Evolutionary conservation across 2,329 filamentous ascomycete genomes (phyloP).

Genomic region (Ascochyta rabiei): DNA sequence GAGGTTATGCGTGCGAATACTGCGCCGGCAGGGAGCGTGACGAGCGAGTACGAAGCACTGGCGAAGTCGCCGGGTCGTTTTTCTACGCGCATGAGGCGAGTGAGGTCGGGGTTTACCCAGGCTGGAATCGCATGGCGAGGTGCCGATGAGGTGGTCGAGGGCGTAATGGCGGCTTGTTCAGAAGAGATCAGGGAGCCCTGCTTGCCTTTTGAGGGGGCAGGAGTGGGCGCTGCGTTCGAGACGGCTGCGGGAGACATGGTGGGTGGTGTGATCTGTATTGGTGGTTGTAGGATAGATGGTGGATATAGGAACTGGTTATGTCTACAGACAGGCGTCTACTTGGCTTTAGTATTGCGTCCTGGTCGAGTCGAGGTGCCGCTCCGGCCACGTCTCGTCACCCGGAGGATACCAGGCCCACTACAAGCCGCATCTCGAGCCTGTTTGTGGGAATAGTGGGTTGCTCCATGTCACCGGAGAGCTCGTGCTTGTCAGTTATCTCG

Average conservation of each 20-base stretch:
- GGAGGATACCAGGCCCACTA: slow-evolving; percentile 12
- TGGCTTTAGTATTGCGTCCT: slow-evolving; percentile 21
- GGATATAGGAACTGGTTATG: background rate
- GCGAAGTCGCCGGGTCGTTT: slow-evolving; percentile 49
- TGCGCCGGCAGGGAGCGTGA: slow-evolving; percentile 58
- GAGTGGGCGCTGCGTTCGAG: slow-evolving; percentile 17
- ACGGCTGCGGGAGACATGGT: slow-evolving; percentile 42
- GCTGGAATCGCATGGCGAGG: slow-evolving; percentile 31
- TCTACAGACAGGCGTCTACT: background rate
- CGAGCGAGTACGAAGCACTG: slow-evolving; percentile 55
- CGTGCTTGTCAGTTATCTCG: background rate
- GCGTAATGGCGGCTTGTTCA: slow-evolving; percentile 19
- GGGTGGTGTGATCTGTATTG: background rate
- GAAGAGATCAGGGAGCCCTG: slow-evolving; percentile 18
- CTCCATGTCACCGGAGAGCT: slow-evolving; percentile 11
- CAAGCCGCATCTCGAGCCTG: slow-evolving; percentile 14
- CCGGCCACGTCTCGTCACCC: slow-evolving; percentile 12
- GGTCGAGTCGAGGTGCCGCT: background rate
- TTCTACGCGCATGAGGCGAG: slow-evolving; percentile 47
- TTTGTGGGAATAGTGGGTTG: slow-evolving; percentile 10
- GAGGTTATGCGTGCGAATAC: slow-evolving; percentile 58
- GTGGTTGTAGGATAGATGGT: background rate
- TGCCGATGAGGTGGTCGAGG: slow-evolving; percentile 2
- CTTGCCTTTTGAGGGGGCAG: slow-evolving; percentile 26
- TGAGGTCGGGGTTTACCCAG: slow-evolving; percentile 48